These are phyloP conservation scores for Aureoboletus auriporus DNA, from an alignment of 768 basidiomycete genomes.

Conservation along the genomic window DNA sequence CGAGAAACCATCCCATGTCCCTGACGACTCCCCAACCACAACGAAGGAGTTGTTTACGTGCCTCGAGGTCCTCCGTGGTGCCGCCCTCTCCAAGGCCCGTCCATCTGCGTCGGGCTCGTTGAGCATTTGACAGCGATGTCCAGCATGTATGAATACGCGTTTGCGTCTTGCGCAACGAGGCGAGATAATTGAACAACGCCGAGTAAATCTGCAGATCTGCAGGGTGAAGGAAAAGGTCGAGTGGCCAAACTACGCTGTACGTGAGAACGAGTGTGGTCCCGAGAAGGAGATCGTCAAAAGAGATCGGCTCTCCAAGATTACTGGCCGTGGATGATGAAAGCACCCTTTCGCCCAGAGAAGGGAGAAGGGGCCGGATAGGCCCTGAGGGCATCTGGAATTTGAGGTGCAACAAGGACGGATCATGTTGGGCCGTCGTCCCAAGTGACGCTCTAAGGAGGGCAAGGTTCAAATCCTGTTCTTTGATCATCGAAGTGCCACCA, in stretches of 20 bases:
- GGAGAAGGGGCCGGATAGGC: slow-evolving; percentile 75
- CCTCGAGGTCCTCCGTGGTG: slow-evolving; percentile 63
- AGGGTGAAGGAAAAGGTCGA: slow-evolving; percentile 83
- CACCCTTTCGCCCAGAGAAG: slow-evolving; percentile 50
- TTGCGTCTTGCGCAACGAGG: slow-evolving; percentile 81
- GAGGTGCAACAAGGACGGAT: slow-evolving; percentile 68
- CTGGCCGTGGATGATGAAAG: slow-evolving; percentile 42
- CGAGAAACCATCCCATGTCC: slow-evolving; percentile 91
- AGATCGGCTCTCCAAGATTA: slow-evolving; percentile 36
- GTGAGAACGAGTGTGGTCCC: slow-evolving; percentile 72
- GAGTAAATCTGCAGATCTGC: slow-evolving; percentile 73
- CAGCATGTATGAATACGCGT: slow-evolving; percentile 76
- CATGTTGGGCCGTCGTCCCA: slow-evolving; percentile 85
- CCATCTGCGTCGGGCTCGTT: slow-evolving; percentile 81
- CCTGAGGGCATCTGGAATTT: slow-evolving; percentile 78
- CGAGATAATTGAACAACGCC: slow-evolving; percentile 76
- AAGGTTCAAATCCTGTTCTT: slow-evolving; percentile 86
- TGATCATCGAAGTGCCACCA: slow-evolving; percentile 70
- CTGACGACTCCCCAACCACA: slow-evolving; percentile 85
- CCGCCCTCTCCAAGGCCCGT: slow-evolving; percentile 87
- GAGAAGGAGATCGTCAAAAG: slow-evolving; percentile 72
- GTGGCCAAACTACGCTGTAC: slow-evolving; percentile 78
- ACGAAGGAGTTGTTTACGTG: slow-evolving; percentile 61
- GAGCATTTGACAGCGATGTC: slow-evolving; percentile 81
- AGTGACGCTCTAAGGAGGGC: slow-evolving; percentile 84